Evolutionary conservation across 352 stramenopile species (phyloP), one percentile per base, ranked within the genome.

Genomic region (Globisporangium rhizosaccharum): DNA sequence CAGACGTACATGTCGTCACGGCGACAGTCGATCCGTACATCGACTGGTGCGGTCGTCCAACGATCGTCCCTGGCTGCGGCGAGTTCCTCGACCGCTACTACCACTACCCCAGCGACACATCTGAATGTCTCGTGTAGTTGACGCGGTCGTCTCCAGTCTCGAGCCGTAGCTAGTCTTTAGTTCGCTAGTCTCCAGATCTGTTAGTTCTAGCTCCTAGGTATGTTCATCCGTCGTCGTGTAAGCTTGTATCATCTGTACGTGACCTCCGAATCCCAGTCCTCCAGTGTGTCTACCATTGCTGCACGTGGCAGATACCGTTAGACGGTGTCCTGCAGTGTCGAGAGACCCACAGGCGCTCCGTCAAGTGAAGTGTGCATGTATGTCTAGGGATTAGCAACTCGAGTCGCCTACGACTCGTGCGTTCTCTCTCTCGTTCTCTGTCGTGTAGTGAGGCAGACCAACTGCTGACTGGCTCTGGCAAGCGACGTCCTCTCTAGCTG

Each of bases 61-160:
- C 50, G 50, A 55, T 55, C 33, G 15, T 28, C 3, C 50, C 50
- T 3, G 50, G 50, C 20, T 55, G 50, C 10, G 50, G 50, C 18
- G 6, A 2, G 17, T 55, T 55, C 30, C 50, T 55, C 50, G 50
- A 55, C 10, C 50, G 50, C 18, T 55, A 55, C 50, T 55, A 55
- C 50, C 10, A 44, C n/a, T 1, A n/a, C n/a, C n/a, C 30, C 28
- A 7, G 10, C 0, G 9, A 1, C 7, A 10, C 33, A 10, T 10
- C 17, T 30, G 3, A 37, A 23, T 10, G 18, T 28, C 18, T 42
- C 17, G 10, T 36, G 28, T 6, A 53, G 48, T 14, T 25, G 48
- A 5, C 7, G n/a, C 14, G 2, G 7, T 11, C 17, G 11, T 1
- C 12, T 17, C 41, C 8, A 8, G 14, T n/a, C 12, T 46, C 41